phyloP scores from a whole-genome alignment of 2,329 filamentous ascomycete genomes.

The Fonsecaea pedrosoi region DNA sequence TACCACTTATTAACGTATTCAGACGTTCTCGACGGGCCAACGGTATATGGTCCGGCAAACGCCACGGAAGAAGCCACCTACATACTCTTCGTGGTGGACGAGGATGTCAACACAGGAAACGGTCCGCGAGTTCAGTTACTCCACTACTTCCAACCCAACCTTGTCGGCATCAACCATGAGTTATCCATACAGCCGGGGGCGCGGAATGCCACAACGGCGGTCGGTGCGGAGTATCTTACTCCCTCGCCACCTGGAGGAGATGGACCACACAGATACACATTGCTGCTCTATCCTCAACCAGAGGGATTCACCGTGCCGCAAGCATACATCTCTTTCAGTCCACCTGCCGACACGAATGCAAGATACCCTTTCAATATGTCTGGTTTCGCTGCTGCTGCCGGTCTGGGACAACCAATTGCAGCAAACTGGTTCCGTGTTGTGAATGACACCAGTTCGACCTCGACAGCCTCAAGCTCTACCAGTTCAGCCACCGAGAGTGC shows the following conservation, averaged over 20 bases:
- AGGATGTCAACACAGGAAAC: slow-evolving; percentile 25
- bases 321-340: slow-evolving; percentile 45
- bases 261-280: slow-evolving; percentile 44
- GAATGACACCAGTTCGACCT: slow-evolving; percentile 22
- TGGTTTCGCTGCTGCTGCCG: slow-evolving; percentile 46
- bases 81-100: slow-evolving; percentile 36
- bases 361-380: slow-evolving; percentile 47
- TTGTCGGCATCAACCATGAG: slow-evolving; percentile 28
- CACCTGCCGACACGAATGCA: slow-evolving; percentile 35
- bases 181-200: slow-evolving; percentile 22
- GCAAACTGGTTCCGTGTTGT: slow-evolving; percentile 50
- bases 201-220: slow-evolving; percentile 22
- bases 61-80: slow-evolving; percentile 34
- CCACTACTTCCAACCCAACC: slow-evolving; percentile 35
- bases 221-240: slow-evolving; percentile 41
- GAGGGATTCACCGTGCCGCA: slow-evolving; percentile 41
- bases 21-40: slow-evolving; percentile 28
- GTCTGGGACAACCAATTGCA: slow-evolving; percentile 44
- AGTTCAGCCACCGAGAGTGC: not conserved
- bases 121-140: slow-evolving; percentile 28
- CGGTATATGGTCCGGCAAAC: slow-evolving; percentile 35
- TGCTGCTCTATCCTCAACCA: slow-evolving; percentile 44
- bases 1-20: not conserved
- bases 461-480: slow-evolving; percentile 10
- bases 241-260: slow-evolving; percentile 42